Evolutionary conservation across 2,329 filamentous ascomycete genomes (phyloP), one percentile per base, ranked within the genome.

Genomic region (Beauveria brongniartii): DNA sequence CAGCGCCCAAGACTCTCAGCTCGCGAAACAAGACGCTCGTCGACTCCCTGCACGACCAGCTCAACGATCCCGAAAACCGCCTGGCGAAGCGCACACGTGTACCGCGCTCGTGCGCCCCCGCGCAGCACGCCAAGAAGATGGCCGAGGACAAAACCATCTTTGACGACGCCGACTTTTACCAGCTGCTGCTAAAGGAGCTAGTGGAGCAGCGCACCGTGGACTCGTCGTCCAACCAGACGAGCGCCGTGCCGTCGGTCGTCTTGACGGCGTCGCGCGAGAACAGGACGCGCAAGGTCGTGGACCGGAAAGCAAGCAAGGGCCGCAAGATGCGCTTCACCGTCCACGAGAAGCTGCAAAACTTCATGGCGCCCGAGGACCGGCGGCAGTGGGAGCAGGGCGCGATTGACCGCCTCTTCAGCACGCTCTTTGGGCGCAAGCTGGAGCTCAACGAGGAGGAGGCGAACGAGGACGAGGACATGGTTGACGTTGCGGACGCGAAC

Each of bases 301-400:
- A 99, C 72, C 92, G 92, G 22, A 94, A 92, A 72, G 94, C 94
- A 0, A 96, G 91, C 72, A 97, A 97, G 75, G 94, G 94, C 6
- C 81, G 94, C 55, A 97, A 97, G 78, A 84, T 99, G 82, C 83
- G 91, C 44, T 99, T 93, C 75, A 94, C 90, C 18, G 91, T 97
- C 51, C 92, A 97, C 71, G 93, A 97, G 78, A 97, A 97, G 78
- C 75, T 99, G 69, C 91, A 96, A 77, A 97, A 97, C 73, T 97
- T 97, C 71, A 97, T 97, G 92, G 92, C 92, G 12, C 87, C 92
- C 0, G 91, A 97, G 72, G 90, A 96, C 71, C 80, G 90, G 58
- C 82, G 88, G 3, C 75, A 73, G 18, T 99, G 94, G 94, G 89
- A 90, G 64, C 85, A 88, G 66, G 82, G 84, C 63, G 91, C 92